Percentiles rank a stretch among this genome's conserved stretches.
These are phyloP conservation scores for Torulaspora delbrueckii DNA, from an alignment of 805 yeast genomes.

Conservation along the genomic window DNA sequence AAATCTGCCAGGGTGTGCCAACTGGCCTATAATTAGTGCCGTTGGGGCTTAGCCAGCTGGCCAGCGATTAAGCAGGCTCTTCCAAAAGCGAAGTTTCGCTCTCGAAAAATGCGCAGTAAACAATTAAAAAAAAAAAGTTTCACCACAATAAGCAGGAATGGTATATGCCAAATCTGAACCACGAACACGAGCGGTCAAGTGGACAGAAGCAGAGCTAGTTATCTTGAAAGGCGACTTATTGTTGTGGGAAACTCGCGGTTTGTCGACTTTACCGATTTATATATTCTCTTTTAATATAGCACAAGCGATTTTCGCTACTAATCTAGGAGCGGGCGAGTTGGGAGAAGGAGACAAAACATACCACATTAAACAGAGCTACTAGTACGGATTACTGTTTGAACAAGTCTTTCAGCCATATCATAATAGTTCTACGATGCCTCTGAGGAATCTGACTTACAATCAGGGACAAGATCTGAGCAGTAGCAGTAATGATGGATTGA, in stretches of 20 bases:
- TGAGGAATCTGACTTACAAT: constrained; percentile 24
- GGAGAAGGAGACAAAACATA: neutral
- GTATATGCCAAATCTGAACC: neutral
- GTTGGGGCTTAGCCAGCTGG: constrained; percentile 5
- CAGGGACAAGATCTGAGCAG: constrained; percentile 10
- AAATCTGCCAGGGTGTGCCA: neutral
- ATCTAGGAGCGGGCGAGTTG: constrained; percentile 3
- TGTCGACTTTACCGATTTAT: neutral
- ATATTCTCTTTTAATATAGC: neutral
- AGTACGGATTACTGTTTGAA: too few relatives aligned
- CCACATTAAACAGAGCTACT: neutral
- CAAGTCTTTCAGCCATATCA: neutral
- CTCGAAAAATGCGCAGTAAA: neutral
- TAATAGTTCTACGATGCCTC: constrained; percentile 10
- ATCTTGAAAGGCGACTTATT: too few relatives aligned
- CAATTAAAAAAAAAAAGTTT: neutral
- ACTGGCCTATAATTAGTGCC: constrained; percentile 1
- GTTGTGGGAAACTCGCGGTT: neutral
- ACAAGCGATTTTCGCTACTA: neutral
- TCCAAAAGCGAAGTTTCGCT: neutral
- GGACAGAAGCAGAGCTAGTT: neutral
- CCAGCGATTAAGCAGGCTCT: neutral
- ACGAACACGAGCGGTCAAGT: neutral
- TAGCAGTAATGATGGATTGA: constrained; percentile 8
- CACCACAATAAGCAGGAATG: neutral